These are phyloP conservation scores for Sporisorium iseilematis-ciliati DNA, from an alignment of 1,284 basidiomycete species.

Conservation along the genomic window DNA sequence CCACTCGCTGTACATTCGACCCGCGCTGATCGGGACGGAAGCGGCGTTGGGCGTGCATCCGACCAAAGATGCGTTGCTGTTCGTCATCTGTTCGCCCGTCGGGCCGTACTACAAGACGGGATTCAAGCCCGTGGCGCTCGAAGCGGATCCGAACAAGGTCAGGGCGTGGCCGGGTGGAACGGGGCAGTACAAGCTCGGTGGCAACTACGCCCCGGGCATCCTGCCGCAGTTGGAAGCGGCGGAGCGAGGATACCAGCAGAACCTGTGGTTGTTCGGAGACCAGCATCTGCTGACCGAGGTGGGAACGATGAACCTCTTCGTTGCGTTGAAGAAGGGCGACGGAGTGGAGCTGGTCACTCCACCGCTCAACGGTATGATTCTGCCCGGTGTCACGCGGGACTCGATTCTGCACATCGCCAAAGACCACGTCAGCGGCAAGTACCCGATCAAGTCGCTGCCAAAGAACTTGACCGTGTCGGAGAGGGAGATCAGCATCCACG, in stretches of 20 bases:
- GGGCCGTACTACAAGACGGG: conserved; percentile 90
- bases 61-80: conserved; percentile 88
- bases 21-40: conserved; percentile 91
- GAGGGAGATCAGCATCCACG: conserved; percentile 87
- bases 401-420: conserved; percentile 82
- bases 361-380: conserved; percentile 92
- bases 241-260: conserved; percentile 87
- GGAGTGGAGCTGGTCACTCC: conserved; percentile 75
- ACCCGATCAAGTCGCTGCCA: conserved; percentile 64
- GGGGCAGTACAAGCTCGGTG: conserved; percentile 68
- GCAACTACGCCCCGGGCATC: conserved; percentile 67
- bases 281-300: conserved; percentile 70
- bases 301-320: conserved; percentile 97
- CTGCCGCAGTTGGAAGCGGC: conserved; percentile 86
- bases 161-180: conserved; percentile 69
- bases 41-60: conserved; percentile 88
- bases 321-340: conserved; percentile 81
- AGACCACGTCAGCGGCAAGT: conserved; percentile 77
- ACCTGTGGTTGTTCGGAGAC: conserved; percentile 84
- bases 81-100: conserved; percentile 90
- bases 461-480: conserved; percentile 81
- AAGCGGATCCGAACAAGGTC: conserved; percentile 89
- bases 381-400: conserved; percentile 95
- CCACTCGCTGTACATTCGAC: conserved; percentile 88
- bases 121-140: conserved; percentile 93